Conservation (phyloP, 495 filamentous ascomycete species). For the Poronia punctata region DNA sequence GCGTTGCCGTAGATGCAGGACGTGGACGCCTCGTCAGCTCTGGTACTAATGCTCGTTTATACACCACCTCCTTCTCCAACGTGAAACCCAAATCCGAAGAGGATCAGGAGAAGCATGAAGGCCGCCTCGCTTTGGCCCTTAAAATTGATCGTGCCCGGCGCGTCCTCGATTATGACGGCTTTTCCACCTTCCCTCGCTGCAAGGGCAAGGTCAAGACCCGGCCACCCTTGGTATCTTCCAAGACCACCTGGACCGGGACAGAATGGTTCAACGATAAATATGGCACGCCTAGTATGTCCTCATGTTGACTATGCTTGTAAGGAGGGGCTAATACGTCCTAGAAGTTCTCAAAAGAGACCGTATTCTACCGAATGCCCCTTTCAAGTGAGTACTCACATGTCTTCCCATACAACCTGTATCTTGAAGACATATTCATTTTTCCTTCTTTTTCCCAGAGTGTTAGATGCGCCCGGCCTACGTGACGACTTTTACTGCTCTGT, state of each 20-base stretch:
- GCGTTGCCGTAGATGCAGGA: slow-evolving; percentile 50
- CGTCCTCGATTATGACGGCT: slow-evolving; percentile 47
- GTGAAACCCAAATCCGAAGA: slow-evolving; percentile 32
- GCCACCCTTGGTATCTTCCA: slow-evolving; percentile 10
- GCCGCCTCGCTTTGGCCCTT: slow-evolving; percentile 72
- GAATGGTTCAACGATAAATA: slow-evolving; percentile 49
- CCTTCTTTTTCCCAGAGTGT: slow-evolving; percentile 42
- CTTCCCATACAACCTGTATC: neutral
- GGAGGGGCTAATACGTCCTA: slow-evolving; percentile 2
- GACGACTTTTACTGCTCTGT: slow-evolving; percentile 96
- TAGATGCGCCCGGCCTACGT: slow-evolving; percentile 79
- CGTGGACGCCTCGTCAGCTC: slow-evolving; percentile 56
- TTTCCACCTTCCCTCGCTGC: slow-evolving; percentile 23
- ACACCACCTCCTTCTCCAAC: slow-evolving; percentile 58
- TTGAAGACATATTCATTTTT: slow-evolving; percentile 4
- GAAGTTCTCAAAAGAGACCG: slow-evolving; percentile 12
- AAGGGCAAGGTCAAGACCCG: slow-evolving; percentile 11
- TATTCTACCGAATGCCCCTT: slow-evolving; percentile 61
- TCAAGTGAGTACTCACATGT: slow-evolving; percentile 51
- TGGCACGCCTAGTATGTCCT: slow-evolving; percentile 41
- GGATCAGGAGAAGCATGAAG: slow-evolving; percentile 60
- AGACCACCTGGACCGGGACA: slow-evolving; percentile 50
- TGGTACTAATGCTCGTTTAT: slow-evolving; percentile 68
- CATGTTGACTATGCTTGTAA: slow-evolving; percentile 1
- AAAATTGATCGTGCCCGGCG: slow-evolving; percentile 65